A percentile compares a stretch with the other conserved stretches of the same genome.
Evolutionary conservation across 768 basidiomycete species (phyloP).

Genomic region (Agaricus blazei): DNA sequence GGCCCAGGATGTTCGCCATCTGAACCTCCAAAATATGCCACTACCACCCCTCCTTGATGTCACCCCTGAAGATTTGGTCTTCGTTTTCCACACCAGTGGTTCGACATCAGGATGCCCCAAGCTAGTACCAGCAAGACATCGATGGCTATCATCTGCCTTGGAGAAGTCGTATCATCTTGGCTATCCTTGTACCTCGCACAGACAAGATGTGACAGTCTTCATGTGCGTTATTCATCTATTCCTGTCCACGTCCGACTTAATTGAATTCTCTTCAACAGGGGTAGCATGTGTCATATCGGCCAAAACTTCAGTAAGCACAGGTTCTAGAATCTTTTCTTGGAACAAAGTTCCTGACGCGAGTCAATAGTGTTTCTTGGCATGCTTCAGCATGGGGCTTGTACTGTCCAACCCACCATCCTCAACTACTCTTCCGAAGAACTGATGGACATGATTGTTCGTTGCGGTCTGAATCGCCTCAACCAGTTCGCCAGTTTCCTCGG

Average conservation of each 20-base stretch:
- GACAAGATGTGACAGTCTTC: conserved; percentile 66
- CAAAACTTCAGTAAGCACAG: conserved; percentile 64
- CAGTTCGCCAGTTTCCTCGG: conserved; percentile 71
- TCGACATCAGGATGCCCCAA: conserved; percentile 84
- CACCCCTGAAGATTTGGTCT: conserved; percentile 40
- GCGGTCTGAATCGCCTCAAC: conserved; percentile 68
- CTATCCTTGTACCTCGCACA: conserved; percentile 40
- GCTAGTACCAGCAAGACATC: conserved; percentile 65
- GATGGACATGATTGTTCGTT: conserved; percentile 61
- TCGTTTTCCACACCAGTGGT: conserved; percentile 79
- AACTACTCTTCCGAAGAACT: conserved; percentile 67
- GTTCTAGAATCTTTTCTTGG: conserved; percentile 18
- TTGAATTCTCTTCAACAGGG: conserved; percentile 44
- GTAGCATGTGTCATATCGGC: conserved; percentile 80
- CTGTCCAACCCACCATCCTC: conserved; percentile 63
- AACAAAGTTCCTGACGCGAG: conserved; percentile 17
- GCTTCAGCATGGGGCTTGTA: conserved; percentile 69
- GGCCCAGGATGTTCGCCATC: conserved; percentile 18
- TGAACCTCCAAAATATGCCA: conserved; percentile 26
- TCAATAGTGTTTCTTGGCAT: conserved; percentile 62
- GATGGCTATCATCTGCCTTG: conserved; percentile 58
- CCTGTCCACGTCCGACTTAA: conserved; percentile 20
- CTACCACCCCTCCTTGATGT: conserved; percentile 24
- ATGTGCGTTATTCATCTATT: conserved; percentile 45
- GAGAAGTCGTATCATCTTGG: conserved; percentile 54